Conservation (phyloP, 768 basidiomycete genomes). For the Inosperma sp. region DNA sequence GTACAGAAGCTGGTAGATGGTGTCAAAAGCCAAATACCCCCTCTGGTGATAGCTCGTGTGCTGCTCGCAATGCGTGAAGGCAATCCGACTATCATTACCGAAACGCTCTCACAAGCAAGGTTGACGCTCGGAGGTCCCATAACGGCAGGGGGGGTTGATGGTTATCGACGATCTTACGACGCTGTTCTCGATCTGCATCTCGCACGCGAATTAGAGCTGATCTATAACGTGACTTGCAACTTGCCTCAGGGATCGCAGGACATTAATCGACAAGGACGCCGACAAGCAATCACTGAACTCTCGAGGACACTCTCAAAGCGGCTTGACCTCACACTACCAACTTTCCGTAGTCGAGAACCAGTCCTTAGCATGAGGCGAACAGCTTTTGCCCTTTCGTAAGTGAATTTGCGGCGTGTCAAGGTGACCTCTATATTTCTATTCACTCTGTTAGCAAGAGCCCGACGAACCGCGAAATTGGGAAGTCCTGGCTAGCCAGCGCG, state of each 20-base stretch:
- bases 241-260: constrained; percentile 38
- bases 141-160: constrained; percentile 70
- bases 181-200: constrained; percentile 81
- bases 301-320: constrained; percentile 55
- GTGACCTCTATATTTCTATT: neutral
- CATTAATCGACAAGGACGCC: constrained; percentile 29
- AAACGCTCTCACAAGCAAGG: constrained; percentile 61
- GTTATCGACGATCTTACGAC: constrained; percentile 85
- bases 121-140: constrained; percentile 74
- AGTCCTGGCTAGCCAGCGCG: constrained; percentile 88
- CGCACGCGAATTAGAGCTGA: constrained; percentile 78
- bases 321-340: constrained; percentile 74
- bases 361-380: constrained; percentile 86
- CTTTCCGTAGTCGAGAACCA: constrained; percentile 84
- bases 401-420: constrained; percentile 2
- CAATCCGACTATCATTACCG: constrained; percentile 40
- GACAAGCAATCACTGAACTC: constrained; percentile 38
- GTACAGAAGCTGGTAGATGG: constrained; percentile 58
- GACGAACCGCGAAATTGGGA: constrained; percentile 61
- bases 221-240: constrained; percentile 41
- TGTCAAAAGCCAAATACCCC: constrained; percentile 48
- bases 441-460: constrained; percentile 22
- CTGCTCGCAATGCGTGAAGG: constrained; percentile 72
- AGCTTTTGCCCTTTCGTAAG: constrained; percentile 70
- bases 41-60: constrained; percentile 71